These are phyloP conservation scores for Cerrena zonata DNA, from an alignment of 1,284 basidiomycete species.

Conservation along the genomic window DNA sequence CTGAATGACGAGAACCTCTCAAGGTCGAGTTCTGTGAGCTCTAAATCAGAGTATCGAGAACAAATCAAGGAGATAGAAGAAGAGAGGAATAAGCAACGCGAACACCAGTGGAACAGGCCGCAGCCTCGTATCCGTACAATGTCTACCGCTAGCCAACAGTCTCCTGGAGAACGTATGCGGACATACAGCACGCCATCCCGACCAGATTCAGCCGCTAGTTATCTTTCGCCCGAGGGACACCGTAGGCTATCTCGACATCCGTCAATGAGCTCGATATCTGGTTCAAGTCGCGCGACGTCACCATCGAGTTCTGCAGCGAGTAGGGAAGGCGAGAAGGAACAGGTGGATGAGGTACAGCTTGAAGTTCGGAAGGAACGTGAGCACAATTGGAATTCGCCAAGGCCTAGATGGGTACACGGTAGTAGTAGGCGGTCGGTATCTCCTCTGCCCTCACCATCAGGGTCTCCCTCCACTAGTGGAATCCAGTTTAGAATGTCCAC, in stretches of 20 bases:
- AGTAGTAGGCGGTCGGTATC: conserved; percentile 19
- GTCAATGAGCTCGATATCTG: conserved; percentile 18
- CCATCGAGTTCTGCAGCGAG: conserved; percentile 18
- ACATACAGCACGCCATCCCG: conserved; percentile 23
- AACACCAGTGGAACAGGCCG: conserved; percentile 53
- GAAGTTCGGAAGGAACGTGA: conserved; percentile 40
- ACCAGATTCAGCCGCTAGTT: conserved; percentile 22
- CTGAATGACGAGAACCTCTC: conserved; percentile 36
- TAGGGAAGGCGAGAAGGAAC: conserved; percentile 15
- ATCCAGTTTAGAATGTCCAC: not conserved
- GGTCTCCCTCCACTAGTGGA: conserved; percentile 7
- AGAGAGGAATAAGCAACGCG: conserved; percentile 41
- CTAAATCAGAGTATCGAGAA: conserved; percentile 43
- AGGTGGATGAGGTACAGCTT: conserved; percentile 28
- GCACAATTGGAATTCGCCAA: conserved; percentile 57
- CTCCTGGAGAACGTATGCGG: conserved; percentile 20
- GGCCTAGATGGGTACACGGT: conserved; percentile 44
- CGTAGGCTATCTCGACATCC: conserved; percentile 17
- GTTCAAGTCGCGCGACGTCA: conserved; percentile 16
- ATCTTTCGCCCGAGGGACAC: conserved; percentile 15
- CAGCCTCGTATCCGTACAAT: conserved; percentile 25
- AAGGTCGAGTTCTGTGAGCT: conserved; percentile 38
- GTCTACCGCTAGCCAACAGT: conserved; percentile 21
- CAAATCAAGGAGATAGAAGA: conserved; percentile 36
- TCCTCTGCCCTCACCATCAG: conserved; percentile 14